Percentiles rank a stretch among this genome's conserved stretches.
Evolutionary conservation across 2,329 filamentous ascomycete genomes (phyloP).

Genomic region (Shiraia sp.): DNA sequence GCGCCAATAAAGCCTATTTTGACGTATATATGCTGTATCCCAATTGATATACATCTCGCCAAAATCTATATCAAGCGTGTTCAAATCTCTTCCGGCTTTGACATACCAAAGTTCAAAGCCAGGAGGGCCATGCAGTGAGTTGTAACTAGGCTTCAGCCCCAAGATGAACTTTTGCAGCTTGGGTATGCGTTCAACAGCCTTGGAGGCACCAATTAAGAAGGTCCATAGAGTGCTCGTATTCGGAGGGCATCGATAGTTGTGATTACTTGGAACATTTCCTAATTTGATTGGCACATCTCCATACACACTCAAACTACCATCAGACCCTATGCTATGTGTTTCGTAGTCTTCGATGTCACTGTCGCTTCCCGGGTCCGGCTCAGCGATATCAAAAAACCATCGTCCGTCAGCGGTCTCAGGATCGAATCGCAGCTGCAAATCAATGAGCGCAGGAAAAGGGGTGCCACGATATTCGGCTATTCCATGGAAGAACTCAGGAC

Average conservation of each 20-base stretch:
- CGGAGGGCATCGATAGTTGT: constrained; percentile 2
- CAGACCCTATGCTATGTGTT: too few species aligned
- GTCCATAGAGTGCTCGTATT: constrained; percentile 3
- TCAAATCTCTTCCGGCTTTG: constrained; percentile 1
- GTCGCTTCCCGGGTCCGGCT: not conserved
- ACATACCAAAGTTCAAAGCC: constrained; percentile 11
- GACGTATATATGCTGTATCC: constrained; percentile 2
- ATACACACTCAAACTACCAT: not conserved
- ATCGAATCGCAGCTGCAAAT: constrained; percentile 10
- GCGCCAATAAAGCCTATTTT: constrained; percentile 7
- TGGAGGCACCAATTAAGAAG: constrained; percentile 5
- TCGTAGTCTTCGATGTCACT: not conserved
- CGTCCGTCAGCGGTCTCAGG: constrained; percentile 12
- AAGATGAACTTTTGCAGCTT: constrained; percentile 5
- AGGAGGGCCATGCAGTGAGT: not conserved
- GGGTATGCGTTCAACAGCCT: not conserved
- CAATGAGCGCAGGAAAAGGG: constrained; percentile 7
- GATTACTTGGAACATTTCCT: not conserved
- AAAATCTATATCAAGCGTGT: not conserved
- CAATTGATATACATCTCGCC: not conserved
- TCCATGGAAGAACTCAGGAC: constrained; percentile 5
- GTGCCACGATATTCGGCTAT: constrained; percentile 1
- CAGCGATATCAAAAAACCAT: constrained; percentile 9
- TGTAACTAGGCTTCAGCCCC: not conserved
- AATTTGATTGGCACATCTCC: constrained; percentile 5